A percentile compares a stretch with the other conserved stretches of the same genome.
phyloP scores from a whole-genome alignment of 805 yeast genomes.

The Candida ipomoeae region DNA sequence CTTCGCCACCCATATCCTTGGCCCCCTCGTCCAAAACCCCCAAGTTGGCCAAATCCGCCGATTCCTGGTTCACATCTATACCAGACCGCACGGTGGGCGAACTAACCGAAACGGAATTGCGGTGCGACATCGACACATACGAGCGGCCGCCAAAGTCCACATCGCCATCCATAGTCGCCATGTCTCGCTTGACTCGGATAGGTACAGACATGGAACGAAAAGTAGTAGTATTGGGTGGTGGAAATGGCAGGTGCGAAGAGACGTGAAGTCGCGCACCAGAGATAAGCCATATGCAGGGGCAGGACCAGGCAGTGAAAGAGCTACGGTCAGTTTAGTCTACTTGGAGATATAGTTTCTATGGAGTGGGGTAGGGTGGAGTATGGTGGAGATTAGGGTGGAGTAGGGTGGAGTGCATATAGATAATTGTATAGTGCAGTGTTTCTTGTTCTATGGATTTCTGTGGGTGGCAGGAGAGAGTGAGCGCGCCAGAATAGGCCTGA shows the following conservation, averaged over 20 bases:
- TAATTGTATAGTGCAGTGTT: too few relatives aligned
- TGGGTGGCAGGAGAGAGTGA: too few relatives aligned
- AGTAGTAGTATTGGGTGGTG: too few relatives aligned
- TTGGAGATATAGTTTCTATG: too few relatives aligned
- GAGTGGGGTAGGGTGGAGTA: too few relatives aligned
- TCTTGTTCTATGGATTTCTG: too few relatives aligned
- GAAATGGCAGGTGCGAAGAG: neutral
- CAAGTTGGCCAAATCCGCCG: conserved; percentile 53
- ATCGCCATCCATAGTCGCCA: neutral
- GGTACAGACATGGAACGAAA: conserved; percentile 2
- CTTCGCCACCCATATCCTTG: conserved; percentile 11
- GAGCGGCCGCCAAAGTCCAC: conserved; percentile 37
- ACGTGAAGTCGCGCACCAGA: too few relatives aligned
- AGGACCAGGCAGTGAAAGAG: neutral
- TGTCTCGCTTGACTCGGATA: conserved; percentile 1
- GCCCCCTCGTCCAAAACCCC: conserved; percentile 43
- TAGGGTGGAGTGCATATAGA: too few relatives aligned
- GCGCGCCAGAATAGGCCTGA: too few relatives aligned
- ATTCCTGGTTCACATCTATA: conserved; percentile 49
- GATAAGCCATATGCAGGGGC: too few relatives aligned
- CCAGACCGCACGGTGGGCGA: conserved; percentile 49
- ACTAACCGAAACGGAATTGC: conserved; percentile 23
- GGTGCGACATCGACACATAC: conserved; percentile 32
- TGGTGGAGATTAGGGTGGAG: too few relatives aligned
- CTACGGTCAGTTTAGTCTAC: too few relatives aligned